Evolutionary conservation across 2,329 filamentous ascomycete genomes (phyloP).

Genomic region (Colletotrichum liriopes): DNA sequence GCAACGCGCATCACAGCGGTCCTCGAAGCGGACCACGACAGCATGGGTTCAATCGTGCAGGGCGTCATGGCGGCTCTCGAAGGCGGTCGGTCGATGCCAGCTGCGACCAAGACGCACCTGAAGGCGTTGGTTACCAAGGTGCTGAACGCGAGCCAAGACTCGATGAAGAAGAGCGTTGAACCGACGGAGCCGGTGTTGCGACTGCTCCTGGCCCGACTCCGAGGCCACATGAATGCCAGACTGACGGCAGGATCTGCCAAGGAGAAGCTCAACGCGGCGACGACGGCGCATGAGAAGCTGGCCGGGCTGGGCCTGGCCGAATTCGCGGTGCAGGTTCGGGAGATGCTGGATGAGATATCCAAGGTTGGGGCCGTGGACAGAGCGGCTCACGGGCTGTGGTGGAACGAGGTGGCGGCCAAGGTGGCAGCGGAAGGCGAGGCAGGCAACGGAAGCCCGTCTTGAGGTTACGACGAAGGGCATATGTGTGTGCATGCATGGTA

Average conservation of each 20-base stretch:
- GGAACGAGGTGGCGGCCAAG: conserved; percentile 75
- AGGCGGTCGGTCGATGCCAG: conserved; percentile 74
- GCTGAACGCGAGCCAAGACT: conserved; percentile 65
- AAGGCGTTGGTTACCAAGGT: conserved; percentile 72
- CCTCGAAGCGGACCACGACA: conserved; percentile 71
- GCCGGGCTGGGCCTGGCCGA: conserved; percentile 80
- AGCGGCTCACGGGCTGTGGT: conserved; percentile 78
- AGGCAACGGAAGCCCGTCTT: conserved; percentile 7
- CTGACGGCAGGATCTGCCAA: conserved; percentile 77
- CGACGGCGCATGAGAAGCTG: conserved; percentile 78
- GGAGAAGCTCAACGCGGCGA: conserved; percentile 80
- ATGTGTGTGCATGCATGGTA: conserved; percentile 28
- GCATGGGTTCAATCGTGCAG: conserved; percentile 68
- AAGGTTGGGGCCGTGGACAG: conserved; percentile 78
- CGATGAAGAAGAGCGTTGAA: conserved; percentile 58
- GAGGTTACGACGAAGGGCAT: conserved; percentile 22
- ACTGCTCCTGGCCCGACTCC: conserved; percentile 77
- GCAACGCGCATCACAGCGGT: conserved; percentile 79
- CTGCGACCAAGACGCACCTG: conserved; percentile 73
- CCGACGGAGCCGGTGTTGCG: conserved; percentile 73
- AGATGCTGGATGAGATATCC: conserved; percentile 78
- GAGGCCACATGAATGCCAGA: conserved; percentile 76
- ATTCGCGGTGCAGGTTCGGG: conserved; percentile 78
- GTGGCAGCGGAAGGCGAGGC: conserved; percentile 60
- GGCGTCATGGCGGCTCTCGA: conserved; percentile 76